Evolutionary conservation across 192 early-diverging fungal genomes (phyloP), one percentile per base, ranked within the genome.

Genomic region (Dispira parvispora): DNA sequence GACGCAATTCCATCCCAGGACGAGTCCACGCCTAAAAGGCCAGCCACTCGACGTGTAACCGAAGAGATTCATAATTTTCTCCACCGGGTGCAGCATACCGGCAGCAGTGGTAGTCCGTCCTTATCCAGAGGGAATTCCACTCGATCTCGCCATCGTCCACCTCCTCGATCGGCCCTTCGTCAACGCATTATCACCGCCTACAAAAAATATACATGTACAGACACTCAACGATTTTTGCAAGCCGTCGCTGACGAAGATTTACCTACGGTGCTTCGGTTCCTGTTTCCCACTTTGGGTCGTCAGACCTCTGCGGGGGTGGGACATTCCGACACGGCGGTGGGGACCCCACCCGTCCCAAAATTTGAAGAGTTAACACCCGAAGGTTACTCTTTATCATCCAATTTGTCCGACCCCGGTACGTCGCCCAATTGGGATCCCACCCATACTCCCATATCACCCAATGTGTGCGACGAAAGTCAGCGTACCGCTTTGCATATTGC

Each of bases 81-180:
- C 52, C 52, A 53, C n/a, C 52, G 52, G 11, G 52, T 53, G 20
- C 52, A 53, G 20, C 52, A 53, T n/a, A 12, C 52, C 10, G 52
- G 20, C n/a, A 53, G n/a, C 20, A 13, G 18, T 18, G 11, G 12
- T 18, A 46, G 46, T 18, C 46, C 46, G 12, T 18, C 11, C 46
- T n/a, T n/a, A n/a, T n/a, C n/a, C n/a, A n/a, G n/a, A n/a, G n/a
- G n/a, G n/a, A n/a, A n/a, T n/a, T n/a, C n/a, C n/a, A n/a, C n/a
- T n/a, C n/a, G n/a, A n/a, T n/a, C n/a, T n/a, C 46, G 18, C 46
- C 52, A 53, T 25, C 20, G 52, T 18, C 52, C 52, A 8, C 52
- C 20, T 8, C 11, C 11, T 11, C 52, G 20, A 8, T 8, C 52
- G 11, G 11, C 20, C 11, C 10, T 25, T 8, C 52, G 52, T 8